These are phyloP conservation scores for Paramecium pentaurelia DNA, from an alignment of 73 alveolate genomes.

Conservation along the genomic window DNA sequence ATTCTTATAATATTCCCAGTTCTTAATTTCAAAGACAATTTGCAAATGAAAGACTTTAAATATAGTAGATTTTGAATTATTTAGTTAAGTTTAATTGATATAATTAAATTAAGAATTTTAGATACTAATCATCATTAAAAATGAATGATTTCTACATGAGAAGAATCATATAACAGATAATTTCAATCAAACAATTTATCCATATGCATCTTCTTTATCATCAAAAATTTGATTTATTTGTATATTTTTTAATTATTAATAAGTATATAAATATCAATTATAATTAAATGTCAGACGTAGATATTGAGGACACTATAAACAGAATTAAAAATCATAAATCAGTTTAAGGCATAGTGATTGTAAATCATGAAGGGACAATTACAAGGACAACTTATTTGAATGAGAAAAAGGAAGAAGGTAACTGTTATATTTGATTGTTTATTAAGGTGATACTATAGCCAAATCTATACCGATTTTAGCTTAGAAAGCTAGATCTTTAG, in stretches of 20 bases:
- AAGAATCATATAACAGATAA: background rate
- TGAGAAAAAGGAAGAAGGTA: slow-evolving; percentile 47
- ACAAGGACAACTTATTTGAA: slow-evolving; percentile 16
- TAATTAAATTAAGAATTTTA: no score
- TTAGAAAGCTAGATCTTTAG: slow-evolving; percentile 82
- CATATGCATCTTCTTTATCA: background rate
- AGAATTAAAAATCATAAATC: slow-evolving; percentile 59
- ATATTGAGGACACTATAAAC: slow-evolving; percentile 48
- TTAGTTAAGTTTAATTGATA: no score
- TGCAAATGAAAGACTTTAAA: no score
- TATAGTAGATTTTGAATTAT: no score
- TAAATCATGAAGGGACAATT: slow-evolving; percentile 46
- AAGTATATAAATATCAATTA: background rate
- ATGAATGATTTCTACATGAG: no score
- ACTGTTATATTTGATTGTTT: background rate
- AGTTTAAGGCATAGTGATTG: slow-evolving; percentile 38
- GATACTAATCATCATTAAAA: no score
- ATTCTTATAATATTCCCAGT: no score
- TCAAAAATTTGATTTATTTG: background rate
- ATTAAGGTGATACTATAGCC: slow-evolving; percentile 28
- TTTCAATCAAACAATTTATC: background rate
- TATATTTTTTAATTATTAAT: background rate
- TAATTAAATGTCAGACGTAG: slow-evolving; percentile 10
- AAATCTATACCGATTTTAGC: slow-evolving; percentile 71
- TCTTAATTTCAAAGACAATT: no score